Evolutionary conservation across 768 basidiomycete genomes (phyloP), one percentile per base, ranked within the genome.

Genomic region (Panellus pusillus): DNA sequence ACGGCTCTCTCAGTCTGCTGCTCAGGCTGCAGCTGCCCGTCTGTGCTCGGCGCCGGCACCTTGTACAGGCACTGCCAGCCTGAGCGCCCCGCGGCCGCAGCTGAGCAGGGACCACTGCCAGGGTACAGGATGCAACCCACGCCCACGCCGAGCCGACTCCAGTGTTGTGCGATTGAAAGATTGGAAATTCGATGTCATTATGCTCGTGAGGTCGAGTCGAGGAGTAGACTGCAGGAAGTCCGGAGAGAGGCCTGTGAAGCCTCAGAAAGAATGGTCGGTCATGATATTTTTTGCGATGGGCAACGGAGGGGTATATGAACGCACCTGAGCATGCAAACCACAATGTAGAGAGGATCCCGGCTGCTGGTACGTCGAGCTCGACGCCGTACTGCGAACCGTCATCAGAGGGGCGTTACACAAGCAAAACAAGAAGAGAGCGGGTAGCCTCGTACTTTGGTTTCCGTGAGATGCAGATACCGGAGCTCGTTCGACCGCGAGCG

Each of bases 301-400:
- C 31, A 32, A 32, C n/a, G n/a, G n/a, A n/a, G n/a, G 67, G 70
- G 72, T 14, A 43, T 20, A 24, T 20, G 37, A n/a, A 61, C 69
- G 14, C 62, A 79, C 90, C 77, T 93, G 92, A 24, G 95, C 87
- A 54, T 86, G 81, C 47, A 99, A 82, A 6, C 97, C 97, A 63
- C n/a, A 99, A 99, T 24, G 88, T 86, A 8, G 93, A 95, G 18
- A 99, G 74, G 63, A 99, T 98, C 2, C 93, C 90, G 0, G 97
- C 96, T 6, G 94, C 93, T 1, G 97, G 96, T 0, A 99, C 87
- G 64, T 98, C 95, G 41, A 99, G 78, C 64, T 98, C 97, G 3
- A 99, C 89, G 27, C 97, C 97, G 68, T 95, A 98, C 91, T 97
- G n/a, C 18, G n/a, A 40, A 15, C 15, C 12, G 9, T 20, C 9